These are phyloP conservation scores for Haplosporangium sp. DNA, from an alignment of 371 early-diverging fungal genomes.

Conservation along the genomic window DNA sequence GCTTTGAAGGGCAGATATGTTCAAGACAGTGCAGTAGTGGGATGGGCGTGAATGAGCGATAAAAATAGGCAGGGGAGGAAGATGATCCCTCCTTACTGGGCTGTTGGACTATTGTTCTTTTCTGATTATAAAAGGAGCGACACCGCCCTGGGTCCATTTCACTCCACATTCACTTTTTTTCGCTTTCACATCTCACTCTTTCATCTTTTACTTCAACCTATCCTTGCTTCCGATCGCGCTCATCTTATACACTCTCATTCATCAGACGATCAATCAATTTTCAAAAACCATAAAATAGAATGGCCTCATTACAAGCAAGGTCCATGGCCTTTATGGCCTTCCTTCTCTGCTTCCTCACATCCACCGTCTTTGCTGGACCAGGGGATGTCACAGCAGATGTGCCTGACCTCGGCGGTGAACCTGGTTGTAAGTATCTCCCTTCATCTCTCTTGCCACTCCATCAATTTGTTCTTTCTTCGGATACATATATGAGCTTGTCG, in stretches of 20 bases:
- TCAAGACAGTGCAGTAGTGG: too few relatives aligned
- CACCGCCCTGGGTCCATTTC: background rate
- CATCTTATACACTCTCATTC: background rate
- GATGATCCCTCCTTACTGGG: too few relatives aligned
- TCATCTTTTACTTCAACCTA: background rate
- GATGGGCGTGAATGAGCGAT: too few relatives aligned
- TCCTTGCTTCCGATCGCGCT: background rate
- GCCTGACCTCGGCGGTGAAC: background rate
- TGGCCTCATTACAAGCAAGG: slow-evolving; percentile 38
- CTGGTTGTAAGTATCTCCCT: slow-evolving; percentile 22
- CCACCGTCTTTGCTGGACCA: slow-evolving; percentile 18
- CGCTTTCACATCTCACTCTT: background rate
- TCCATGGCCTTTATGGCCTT: slow-evolving; percentile 41
- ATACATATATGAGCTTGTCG: too few relatives aligned
- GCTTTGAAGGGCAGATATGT: too few relatives aligned
- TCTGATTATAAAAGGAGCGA: too few relatives aligned
- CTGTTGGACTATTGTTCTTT: too few relatives aligned
- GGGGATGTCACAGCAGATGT: background rate
- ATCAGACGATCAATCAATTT: background rate
- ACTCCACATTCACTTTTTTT: background rate
- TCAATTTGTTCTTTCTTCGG: background rate
- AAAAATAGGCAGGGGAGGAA: too few relatives aligned
- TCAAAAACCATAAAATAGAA: slow-evolving; percentile 1
- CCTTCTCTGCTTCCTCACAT: slow-evolving; percentile 42
- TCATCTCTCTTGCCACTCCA: too few relatives aligned